phyloP scores from a whole-genome alignment of 1,284 basidiomycete species.

The Irpex sp. region DNA sequence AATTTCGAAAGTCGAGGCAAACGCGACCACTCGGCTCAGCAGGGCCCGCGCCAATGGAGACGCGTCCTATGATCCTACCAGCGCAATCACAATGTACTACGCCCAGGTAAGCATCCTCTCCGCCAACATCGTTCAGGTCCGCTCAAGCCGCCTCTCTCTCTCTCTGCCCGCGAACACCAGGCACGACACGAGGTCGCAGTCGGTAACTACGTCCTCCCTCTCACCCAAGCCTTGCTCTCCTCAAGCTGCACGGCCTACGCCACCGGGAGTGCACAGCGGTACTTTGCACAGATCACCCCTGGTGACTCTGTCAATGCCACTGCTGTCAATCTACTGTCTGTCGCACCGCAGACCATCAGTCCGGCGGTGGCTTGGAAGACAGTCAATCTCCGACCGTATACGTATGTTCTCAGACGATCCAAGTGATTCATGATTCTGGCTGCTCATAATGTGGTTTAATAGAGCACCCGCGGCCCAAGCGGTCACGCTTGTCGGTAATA shows the following conservation, averaged over 20 bases:
- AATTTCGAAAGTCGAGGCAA: constrained; percentile 24
- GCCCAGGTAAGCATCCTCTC: constrained; percentile 20
- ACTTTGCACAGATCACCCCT: constrained; percentile 27
- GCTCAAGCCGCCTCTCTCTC: neutral
- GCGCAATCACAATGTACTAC: constrained; percentile 33
- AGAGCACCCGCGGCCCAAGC: constrained; percentile 45
- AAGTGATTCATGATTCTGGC: neutral
- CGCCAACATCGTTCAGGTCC: neutral
- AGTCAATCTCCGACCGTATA: constrained; percentile 46
- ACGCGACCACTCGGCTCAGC: constrained; percentile 25
- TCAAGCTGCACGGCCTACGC: constrained; percentile 23
- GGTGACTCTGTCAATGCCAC: constrained; percentile 33
- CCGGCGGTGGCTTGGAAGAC: constrained; percentile 32
- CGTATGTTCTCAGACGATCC: constrained; percentile 15
- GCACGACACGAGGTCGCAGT: constrained; percentile 31
- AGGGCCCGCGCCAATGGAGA: constrained; percentile 30
- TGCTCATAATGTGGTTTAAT: neutral
- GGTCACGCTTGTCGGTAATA: constrained; percentile 46
- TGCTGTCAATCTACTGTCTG: constrained; percentile 35
- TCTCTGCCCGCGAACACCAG: constrained; percentile 8
- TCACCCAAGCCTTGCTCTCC: constrained; percentile 23
- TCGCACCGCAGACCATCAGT: constrained; percentile 44
- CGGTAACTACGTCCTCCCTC: constrained; percentile 28
- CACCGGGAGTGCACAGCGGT: constrained; percentile 25
- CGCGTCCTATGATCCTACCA: constrained; percentile 27